These are phyloP conservation scores for Rubia peregrina DNA, from an alignment of 305 asterid genomes.

Conservation along the genomic window DNA sequence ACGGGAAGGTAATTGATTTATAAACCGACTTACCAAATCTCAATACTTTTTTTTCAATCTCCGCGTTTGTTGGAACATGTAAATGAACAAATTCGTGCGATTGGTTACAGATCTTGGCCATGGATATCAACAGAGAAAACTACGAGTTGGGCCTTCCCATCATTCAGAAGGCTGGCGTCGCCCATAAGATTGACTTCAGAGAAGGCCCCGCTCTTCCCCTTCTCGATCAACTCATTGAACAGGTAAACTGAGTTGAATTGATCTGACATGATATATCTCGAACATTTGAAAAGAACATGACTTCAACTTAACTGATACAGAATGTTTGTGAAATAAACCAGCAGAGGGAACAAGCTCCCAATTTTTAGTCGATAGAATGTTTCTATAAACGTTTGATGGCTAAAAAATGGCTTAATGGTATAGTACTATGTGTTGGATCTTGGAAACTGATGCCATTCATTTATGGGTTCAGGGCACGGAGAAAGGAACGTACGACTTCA, in stretches of 20 bases:
- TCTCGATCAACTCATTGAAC: constrained; percentile 64
- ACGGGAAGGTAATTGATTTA: constrained; percentile 56
- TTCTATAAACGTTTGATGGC: too few relatives aligned
- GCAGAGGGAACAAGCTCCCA: too few relatives aligned
- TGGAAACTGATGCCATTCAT: too few relatives aligned
- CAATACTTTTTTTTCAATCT: neutral
- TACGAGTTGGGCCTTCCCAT: constrained; percentile 82
- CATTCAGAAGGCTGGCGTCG: constrained; percentile 79
- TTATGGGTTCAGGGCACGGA: constrained; percentile 31
- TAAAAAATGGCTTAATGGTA: too few relatives aligned
- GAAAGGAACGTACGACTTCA: constrained; percentile 57
- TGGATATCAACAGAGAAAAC: constrained; percentile 82
- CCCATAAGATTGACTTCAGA: constrained; percentile 75
- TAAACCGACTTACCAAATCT: neutral
- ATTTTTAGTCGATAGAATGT: too few relatives aligned
- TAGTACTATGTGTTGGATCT: too few relatives aligned
- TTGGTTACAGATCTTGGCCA: constrained; percentile 72
- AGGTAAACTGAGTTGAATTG: constrained; percentile 27
- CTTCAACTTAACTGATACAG: too few relatives aligned
- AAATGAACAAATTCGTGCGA: neutral
- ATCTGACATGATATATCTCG: too few relatives aligned
- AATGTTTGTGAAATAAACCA: too few relatives aligned
- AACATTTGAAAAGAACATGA: too few relatives aligned
- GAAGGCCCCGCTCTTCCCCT: constrained; percentile 90
- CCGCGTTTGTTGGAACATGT: neutral